These are phyloP conservation scores for Metschnikowia vanudenii DNA, from an alignment of 805 yeast genomes.

Conservation along the genomic window DNA sequence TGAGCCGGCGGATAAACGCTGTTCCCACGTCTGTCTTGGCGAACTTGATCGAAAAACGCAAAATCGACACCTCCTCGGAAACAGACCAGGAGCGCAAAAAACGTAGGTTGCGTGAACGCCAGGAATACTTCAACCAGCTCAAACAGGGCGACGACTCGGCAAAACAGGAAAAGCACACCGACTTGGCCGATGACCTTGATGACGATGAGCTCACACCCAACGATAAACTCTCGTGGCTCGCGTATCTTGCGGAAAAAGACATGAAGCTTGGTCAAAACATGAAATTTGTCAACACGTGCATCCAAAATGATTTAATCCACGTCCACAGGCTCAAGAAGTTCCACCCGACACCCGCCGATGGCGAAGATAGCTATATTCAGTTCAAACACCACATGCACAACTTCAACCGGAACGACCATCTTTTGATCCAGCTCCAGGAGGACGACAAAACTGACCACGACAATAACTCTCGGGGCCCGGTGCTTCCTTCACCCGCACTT, in stretches of 20 bases:
- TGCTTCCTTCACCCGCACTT: conserved; percentile 26
- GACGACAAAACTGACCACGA: conserved; percentile 17
- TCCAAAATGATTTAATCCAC: conserved; percentile 27
- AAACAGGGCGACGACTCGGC: conserved; percentile 26
- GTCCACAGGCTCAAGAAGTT: conserved; percentile 29
- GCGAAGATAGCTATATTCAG: conserved; percentile 18
- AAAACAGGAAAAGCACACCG: conserved; percentile 10
- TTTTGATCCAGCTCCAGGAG: conserved; percentile 27
- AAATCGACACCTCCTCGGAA: conserved; percentile 35
- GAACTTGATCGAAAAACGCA: conserved; percentile 39
- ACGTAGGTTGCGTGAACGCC: conserved; percentile 36
- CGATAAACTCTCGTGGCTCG: conserved; percentile 36
- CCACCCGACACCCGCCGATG: conserved; percentile 26
- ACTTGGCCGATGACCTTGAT: conserved; percentile 23
- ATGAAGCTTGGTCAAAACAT: conserved; percentile 37
- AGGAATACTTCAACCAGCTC: conserved; percentile 40
- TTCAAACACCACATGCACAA: conserved; percentile 25
- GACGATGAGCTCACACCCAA: conserved; percentile 24
- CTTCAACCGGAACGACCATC: conserved; percentile 31
- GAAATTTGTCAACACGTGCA: conserved; percentile 31
- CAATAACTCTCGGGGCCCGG: conserved; percentile 3
- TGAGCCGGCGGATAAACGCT: conserved; percentile 26
- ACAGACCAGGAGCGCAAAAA: conserved; percentile 36
- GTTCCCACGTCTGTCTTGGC: conserved; percentile 32
- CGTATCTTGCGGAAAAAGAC: conserved; percentile 37